Conservation (phyloP, 2,329 filamentous ascomycete species). For the Amauroascus niger region DNA sequence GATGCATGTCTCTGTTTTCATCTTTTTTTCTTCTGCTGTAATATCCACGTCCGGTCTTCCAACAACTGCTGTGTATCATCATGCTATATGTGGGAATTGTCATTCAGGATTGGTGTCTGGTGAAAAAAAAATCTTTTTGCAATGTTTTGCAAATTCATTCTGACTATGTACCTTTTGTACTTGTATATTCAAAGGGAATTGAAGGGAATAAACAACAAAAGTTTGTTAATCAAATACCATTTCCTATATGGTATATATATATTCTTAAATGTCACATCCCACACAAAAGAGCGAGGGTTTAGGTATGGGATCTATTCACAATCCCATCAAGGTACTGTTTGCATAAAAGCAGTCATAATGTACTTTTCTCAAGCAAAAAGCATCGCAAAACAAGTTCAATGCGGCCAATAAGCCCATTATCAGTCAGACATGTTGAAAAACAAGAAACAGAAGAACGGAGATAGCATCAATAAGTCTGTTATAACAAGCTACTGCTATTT, state of each 20-base stretch:
- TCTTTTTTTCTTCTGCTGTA: background rate
- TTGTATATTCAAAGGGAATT: too few species aligned
- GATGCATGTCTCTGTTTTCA: background rate
- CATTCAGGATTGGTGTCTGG: background rate
- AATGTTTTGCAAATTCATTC: too few species aligned
- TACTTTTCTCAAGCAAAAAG: background rate
- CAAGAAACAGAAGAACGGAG: background rate
- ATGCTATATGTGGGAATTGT: background rate
- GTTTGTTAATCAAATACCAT: background rate
- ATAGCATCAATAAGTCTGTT: background rate
- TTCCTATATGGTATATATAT: background rate
- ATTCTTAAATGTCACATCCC: background rate
- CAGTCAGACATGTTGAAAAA: background rate
- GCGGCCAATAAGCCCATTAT: background rate
- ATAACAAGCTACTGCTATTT: background rate
- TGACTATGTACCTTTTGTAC: too few species aligned
- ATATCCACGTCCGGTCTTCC: too few species aligned
- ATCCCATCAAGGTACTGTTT: background rate
- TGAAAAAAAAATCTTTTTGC: background rate
- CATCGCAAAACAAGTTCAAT: background rate
- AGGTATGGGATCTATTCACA: background rate
- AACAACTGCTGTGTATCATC: too few species aligned
- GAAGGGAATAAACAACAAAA: too few species aligned
- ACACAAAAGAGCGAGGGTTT: background rate
- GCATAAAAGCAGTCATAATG: background rate